Conservation (phyloP, 192 early-diverging fungal species). For the Coemansia sp. region DNA sequence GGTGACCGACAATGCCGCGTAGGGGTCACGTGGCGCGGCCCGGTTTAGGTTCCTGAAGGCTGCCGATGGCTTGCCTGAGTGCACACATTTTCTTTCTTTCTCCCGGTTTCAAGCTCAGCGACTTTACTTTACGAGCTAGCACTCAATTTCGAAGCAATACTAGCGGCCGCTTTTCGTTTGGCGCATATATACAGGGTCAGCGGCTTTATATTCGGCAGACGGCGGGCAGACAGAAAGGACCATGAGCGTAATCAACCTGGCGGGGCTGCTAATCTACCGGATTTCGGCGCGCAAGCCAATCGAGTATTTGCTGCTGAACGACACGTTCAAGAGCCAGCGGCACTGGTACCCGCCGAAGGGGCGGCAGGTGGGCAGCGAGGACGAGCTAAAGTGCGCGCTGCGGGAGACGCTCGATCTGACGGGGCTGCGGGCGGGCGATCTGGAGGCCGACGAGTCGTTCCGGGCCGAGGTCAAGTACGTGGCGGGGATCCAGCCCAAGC, state of each 20-base stretch:
- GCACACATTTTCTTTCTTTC: not conserved
- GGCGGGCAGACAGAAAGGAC: not conserved
- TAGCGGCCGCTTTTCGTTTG: too few species aligned
- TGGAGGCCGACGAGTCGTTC: conserved; percentile 69
- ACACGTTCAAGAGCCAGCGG: conserved; percentile 71
- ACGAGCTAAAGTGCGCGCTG: conserved; percentile 78
- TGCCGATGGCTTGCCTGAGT: not conserved
- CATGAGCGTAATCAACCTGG: conserved; percentile 43
- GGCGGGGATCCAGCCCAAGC: conserved; percentile 75
- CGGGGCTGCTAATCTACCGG: conserved; percentile 73
- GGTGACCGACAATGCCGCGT: conserved; percentile 16
- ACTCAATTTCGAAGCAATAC: not conserved
- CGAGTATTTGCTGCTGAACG: conserved; percentile 82
- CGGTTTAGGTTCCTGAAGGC: conserved; percentile 1
- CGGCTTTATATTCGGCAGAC: too few species aligned
- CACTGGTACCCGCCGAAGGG: conserved; percentile 86
- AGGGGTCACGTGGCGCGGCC: not conserved
- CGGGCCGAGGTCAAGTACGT: conserved; percentile 76
- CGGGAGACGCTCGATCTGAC: conserved; percentile 71
- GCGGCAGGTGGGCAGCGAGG: conserved; percentile 69
- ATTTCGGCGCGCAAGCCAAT: conserved; percentile 55
- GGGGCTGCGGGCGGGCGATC: conserved; percentile 64
- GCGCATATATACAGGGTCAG: too few species aligned
- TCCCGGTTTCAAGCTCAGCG: not conserved
- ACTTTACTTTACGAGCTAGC: not conserved